Base-by-base conservation (phyloP, 352 stramenopile genomes). In the Pythium periplocum region DNA sequence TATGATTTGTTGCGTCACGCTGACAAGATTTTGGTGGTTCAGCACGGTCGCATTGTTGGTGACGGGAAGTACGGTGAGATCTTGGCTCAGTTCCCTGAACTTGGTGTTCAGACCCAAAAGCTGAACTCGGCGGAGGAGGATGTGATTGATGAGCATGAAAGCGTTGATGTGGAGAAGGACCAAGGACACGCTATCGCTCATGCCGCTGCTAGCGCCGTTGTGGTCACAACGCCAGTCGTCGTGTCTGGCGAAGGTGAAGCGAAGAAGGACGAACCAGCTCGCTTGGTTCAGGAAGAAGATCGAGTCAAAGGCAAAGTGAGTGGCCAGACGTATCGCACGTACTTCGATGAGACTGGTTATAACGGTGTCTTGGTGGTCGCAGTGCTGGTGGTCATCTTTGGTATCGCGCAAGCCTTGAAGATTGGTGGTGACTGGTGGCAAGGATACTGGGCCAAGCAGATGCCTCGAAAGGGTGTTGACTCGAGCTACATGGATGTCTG, bases 251-350 rank as follows among this genome's bases (percentile, higher is more conserved):
- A 17, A 10, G 11, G 2, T 4, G 46, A 10, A 30, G 30, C 7
- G 5, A 17, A 17, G 5, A 8, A 17, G 5, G 30, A 7, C 7
- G 46, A 52, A n/a, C 17, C 17, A 3, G 35, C 40, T 6, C n/a
- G 37, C 11, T 48, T 70, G 36, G 50, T 66, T 10, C 50, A 63
- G 50, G 62, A 70, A 58, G 62, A 70, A 51, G 53, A 70, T 43
- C 60, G 60, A 8, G 53, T 67, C 45, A 60, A 61, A 34, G 62
- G 62, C 53, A 48, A 52, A 10, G 58, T 70, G 17, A 66, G 53
- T 46, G 51, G 53, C 48, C 6, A 26, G 17, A 26, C 17, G 17
- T 26, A 26, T 26, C 17, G 17, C 17, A 26, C 17, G 17, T 26
- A 26, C 17, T 26, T 26, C 17, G 17, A 26, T 26, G 17, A 26